phyloP scores from a whole-genome alignment of 345 rosid species.

The Ceriops decandra region DNA sequence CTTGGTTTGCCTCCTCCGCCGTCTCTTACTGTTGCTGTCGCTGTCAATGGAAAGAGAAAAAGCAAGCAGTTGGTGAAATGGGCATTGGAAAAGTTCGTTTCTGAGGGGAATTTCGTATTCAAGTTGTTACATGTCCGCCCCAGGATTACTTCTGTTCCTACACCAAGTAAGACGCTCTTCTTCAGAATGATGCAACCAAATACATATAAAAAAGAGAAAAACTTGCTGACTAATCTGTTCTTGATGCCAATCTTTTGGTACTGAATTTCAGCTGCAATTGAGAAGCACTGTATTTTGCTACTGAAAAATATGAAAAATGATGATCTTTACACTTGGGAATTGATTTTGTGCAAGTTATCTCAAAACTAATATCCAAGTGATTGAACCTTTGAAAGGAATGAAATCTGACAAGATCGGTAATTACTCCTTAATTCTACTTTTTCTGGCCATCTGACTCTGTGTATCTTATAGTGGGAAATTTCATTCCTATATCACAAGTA shows the following conservation, averaged over 20 bases:
- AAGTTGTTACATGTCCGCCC: conserved; percentile 70
- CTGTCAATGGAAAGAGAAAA: conserved; percentile 59
- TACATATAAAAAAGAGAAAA: neutral
- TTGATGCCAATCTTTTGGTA: neutral
- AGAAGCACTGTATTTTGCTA: neutral
- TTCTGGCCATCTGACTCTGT: conserved; percentile 11
- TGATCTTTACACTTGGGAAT: neutral
- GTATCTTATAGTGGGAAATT: conserved; percentile 59
- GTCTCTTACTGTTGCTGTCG: conserved; percentile 49
- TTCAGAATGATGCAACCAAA: neutral
- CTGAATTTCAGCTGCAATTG: neutral
- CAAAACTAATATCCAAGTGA: neutral
- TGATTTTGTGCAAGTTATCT: neutral
- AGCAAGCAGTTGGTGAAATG: conserved; percentile 51
- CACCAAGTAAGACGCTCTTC: conserved; percentile 62
- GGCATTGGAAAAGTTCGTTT: conserved; percentile 54
- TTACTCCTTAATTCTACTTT: neutral
- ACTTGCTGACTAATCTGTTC: neutral
- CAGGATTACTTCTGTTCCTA: conserved; percentile 57
- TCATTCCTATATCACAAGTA: conserved; percentile 61
- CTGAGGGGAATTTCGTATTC: conserved; percentile 48
- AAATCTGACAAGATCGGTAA: neutral
- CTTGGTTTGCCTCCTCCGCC: conserved; percentile 36
- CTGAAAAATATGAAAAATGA: neutral
- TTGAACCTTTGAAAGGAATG: neutral